These are phyloP conservation scores for Hypoxylon crocopeplum DNA, from an alignment of 495 filamentous ascomycete species.

Conservation along the genomic window DNA sequence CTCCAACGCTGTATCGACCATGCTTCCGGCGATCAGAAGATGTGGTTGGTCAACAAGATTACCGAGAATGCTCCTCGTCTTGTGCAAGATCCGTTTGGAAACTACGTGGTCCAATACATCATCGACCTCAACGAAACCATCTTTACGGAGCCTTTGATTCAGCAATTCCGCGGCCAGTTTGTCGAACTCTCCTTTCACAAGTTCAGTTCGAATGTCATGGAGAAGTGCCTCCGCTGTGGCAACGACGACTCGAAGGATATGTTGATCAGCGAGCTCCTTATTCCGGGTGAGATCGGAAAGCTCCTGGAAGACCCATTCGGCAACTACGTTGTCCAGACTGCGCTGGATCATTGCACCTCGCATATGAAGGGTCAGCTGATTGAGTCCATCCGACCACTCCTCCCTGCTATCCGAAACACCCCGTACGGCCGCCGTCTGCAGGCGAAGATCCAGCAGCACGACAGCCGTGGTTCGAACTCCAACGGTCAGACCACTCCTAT, in stretches of 20 bases:
- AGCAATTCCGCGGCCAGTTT: slow-evolving; percentile 76
- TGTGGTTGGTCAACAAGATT: slow-evolving; percentile 83
- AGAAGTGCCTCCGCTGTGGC: slow-evolving; percentile 92
- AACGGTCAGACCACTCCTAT: slow-evolving; percentile 45
- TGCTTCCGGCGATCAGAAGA: slow-evolving; percentile 86
- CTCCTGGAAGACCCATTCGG: slow-evolving; percentile 90
- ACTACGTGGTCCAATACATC: slow-evolving; percentile 98
- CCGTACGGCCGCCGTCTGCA: slow-evolving; percentile 93
- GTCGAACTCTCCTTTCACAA: slow-evolving; percentile 88
- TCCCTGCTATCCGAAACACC: slow-evolving; percentile 82
- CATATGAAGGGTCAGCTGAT: slow-evolving; percentile 74
- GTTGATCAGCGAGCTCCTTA: slow-evolving; percentile 83
- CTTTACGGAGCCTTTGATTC: slow-evolving; percentile 86
- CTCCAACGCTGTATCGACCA: slow-evolving; percentile 98
- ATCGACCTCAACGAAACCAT: slow-evolving; percentile 83
- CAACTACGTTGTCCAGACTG: slow-evolving; percentile 98
- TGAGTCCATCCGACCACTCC: slow-evolving; percentile 80
- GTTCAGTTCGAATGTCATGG: slow-evolving; percentile 98
- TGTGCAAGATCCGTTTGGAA: slow-evolving; percentile 96
- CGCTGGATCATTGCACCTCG: slow-evolving; percentile 80
- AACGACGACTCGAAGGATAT: slow-evolving; percentile 71
- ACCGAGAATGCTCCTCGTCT: slow-evolving; percentile 80
- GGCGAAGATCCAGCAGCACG: slow-evolving; percentile 72
- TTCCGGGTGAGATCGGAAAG: slow-evolving; percentile 76
- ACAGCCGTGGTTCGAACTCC: slow-evolving; percentile 40